A percentile compares a stretch with the other conserved stretches of the same genome.
Conservation (phyloP, 2,329 filamentous ascomycete genomes). For the Penicillium occitanis region DNA sequence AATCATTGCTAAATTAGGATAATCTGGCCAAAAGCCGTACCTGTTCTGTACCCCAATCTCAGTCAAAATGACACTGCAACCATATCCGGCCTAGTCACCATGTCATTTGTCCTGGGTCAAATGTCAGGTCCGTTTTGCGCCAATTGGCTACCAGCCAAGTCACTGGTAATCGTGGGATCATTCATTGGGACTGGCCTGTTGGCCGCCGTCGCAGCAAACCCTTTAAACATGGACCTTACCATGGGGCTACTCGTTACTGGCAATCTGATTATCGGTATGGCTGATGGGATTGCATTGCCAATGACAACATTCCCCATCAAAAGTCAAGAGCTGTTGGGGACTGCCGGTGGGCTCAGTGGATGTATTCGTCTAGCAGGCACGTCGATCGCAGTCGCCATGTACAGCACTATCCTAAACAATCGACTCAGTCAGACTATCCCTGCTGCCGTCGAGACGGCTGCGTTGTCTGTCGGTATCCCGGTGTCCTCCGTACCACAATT, state of each 20-base stretch:
- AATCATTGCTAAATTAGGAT: too few relatives aligned
- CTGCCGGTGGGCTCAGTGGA: background rate
- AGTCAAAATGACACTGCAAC: too few relatives aligned
- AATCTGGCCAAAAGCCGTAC: too few relatives aligned
- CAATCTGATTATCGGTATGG: background rate
- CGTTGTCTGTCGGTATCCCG: background rate
- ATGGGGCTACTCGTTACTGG: background rate
- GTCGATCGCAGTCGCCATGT: background rate
- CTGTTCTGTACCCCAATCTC: too few relatives aligned
- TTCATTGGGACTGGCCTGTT: too few relatives aligned
- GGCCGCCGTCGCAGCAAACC: too few relatives aligned
- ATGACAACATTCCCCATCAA: background rate
- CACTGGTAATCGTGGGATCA: too few relatives aligned
- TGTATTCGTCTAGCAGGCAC: background rate
- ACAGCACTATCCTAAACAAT: background rate
- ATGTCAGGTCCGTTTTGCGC: too few relatives aligned
- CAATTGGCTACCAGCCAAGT: too few relatives aligned
- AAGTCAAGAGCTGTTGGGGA: background rate
- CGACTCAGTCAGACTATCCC: background rate
- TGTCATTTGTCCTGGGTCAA: too few relatives aligned
- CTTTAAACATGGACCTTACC: too few relatives aligned
- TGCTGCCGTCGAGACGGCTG: background rate
- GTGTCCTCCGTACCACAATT: background rate
- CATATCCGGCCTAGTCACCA: too few relatives aligned
- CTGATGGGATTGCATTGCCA: background rate